These are phyloP conservation scores for Eucalyptus dawsonii DNA, from an alignment of 345 rosid genomes.

Conservation along the genomic window DNA sequence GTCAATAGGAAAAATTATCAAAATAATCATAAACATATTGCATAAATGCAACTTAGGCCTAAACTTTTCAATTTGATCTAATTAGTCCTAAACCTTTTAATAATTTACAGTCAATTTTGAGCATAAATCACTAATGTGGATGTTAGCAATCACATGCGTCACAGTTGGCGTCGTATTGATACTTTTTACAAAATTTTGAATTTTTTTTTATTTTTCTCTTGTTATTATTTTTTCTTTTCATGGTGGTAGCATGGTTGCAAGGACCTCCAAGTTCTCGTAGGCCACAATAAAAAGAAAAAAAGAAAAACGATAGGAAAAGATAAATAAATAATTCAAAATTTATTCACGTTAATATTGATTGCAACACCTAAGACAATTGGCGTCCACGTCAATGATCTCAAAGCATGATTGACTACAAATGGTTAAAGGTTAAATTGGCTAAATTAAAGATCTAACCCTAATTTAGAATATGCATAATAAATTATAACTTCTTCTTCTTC, in stretches of 20 bases:
- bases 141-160: too few species aligned
- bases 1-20: background rate
- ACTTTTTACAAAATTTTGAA: fast-evolving
- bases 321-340: too few species aligned
- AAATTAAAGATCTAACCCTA: background rate
- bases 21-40: too few species aligned
- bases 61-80: too few species aligned
- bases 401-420: background rate
- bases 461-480: too few species aligned
- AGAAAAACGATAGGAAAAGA: fast-evolving
- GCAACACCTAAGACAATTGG: fast-evolving
- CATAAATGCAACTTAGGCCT: too few species aligned
- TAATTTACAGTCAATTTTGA: too few species aligned
- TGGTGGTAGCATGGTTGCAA: background rate
- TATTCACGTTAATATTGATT: fast-evolving
- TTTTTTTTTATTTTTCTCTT: background rate
- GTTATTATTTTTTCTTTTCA: too few species aligned
- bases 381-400: fast-evolving
- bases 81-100: too few species aligned
- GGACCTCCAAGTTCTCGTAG: too few species aligned
- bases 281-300: background rate
- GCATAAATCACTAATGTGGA: too few species aligned
- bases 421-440: background rate
- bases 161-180: fast-evolving
- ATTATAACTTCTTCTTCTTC: too few species aligned